A percentile compares a stretch with the other conserved stretches of the same genome.
Conservation (phyloP, 176 grass and related monocot genomes). For the Paspalum vaginatum region DNA sequence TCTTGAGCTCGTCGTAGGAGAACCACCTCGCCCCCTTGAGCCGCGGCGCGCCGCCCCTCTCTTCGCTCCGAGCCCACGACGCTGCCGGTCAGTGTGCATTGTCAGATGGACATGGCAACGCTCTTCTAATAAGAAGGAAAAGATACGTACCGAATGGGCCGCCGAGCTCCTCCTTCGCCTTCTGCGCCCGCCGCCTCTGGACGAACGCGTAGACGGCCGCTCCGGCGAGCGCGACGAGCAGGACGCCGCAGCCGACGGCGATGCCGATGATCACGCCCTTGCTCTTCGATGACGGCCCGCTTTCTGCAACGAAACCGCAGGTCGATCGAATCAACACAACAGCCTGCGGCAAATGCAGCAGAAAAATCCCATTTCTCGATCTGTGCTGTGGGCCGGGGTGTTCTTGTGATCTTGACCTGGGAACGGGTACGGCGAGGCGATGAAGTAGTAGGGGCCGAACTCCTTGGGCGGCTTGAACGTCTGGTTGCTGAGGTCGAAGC, state of each 20-base stretch:
- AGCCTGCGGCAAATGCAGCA: no score
- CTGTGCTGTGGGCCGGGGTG: no score
- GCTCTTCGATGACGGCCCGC: slow-evolving; percentile 46
- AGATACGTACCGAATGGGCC: slow-evolving; percentile 81
- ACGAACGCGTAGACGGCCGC: slow-evolving; percentile 65
- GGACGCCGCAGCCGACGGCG: slow-evolving; percentile 67
- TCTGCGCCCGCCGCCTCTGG: slow-evolving; percentile 66
- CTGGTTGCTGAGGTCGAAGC: slow-evolving; percentile 88
- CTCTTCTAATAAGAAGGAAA: neutral
- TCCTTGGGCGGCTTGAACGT: slow-evolving; percentile 75
- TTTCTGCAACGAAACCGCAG: slow-evolving; percentile 20
- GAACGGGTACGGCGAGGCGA: slow-evolving; percentile 71
- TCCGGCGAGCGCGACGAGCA: slow-evolving; percentile 65
- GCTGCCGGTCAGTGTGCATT: slow-evolving; percentile 40
- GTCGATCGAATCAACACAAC: no score
- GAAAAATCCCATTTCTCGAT: no score
- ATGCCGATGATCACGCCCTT: slow-evolving; percentile 75
- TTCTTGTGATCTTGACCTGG: slow-evolving; percentile 44
- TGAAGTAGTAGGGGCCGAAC: slow-evolving; percentile 89
- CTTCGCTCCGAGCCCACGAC: slow-evolving; percentile 70
- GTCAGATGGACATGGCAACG: neutral
- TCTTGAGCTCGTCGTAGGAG: slow-evolving; percentile 79
- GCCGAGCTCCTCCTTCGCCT: slow-evolving; percentile 72
- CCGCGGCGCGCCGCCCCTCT: slow-evolving; percentile 67
- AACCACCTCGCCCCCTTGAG: slow-evolving; percentile 96